A percentile compares a stretch with the other conserved stretches of the same genome.
These are phyloP conservation scores for Candida chauliodis DNA, from an alignment of 805 yeast species.

Conservation along the genomic window DNA sequence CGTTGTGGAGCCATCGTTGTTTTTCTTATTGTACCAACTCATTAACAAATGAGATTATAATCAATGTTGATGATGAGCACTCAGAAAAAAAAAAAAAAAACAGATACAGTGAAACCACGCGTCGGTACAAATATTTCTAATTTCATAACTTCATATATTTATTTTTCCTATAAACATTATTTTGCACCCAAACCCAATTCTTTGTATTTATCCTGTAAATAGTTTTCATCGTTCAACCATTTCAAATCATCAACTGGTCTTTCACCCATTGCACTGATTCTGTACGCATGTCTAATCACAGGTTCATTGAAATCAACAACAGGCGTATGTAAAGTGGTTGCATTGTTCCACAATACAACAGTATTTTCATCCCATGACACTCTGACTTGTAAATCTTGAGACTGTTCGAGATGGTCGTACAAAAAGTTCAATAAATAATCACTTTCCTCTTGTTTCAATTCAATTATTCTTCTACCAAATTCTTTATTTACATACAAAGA, in stretches of 20 bases:
- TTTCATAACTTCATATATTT: not conserved
- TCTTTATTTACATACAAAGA: conserved; percentile 29
- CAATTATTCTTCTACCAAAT: conserved; percentile 32
- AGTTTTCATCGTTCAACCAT: conserved; percentile 21
- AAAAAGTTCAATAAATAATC: conserved; percentile 27
- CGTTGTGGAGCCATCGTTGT: conserved; percentile 18
- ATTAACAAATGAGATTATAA: conserved; percentile 7
- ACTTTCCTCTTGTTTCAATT: conserved; percentile 33
- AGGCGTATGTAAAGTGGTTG: conserved; percentile 33
- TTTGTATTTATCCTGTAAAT: conserved; percentile 11
- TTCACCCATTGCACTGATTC: conserved; percentile 37
- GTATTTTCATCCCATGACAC: conserved; percentile 36
- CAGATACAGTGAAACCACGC: not conserved
- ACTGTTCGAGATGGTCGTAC: conserved; percentile 28
- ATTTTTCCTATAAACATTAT: not conserved
- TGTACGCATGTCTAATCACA: conserved; percentile 32
- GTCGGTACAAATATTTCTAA: too few relatives aligned
- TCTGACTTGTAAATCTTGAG: conserved; percentile 35
- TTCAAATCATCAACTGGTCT: conserved; percentile 33
- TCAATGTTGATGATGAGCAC: not conserved
- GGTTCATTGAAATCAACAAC: conserved; percentile 35
- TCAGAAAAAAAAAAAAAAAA: conserved; percentile 2
- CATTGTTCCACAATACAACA: conserved; percentile 36
- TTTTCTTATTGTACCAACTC: conserved; percentile 23
- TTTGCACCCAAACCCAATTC: conserved; percentile 1